Percentiles rank a stretch among this genome's conserved stretches.
These are phyloP conservation scores for Botryotinia globosa DNA, from an alignment of 2,329 filamentous ascomycete genomes.

Conservation along the genomic window DNA sequence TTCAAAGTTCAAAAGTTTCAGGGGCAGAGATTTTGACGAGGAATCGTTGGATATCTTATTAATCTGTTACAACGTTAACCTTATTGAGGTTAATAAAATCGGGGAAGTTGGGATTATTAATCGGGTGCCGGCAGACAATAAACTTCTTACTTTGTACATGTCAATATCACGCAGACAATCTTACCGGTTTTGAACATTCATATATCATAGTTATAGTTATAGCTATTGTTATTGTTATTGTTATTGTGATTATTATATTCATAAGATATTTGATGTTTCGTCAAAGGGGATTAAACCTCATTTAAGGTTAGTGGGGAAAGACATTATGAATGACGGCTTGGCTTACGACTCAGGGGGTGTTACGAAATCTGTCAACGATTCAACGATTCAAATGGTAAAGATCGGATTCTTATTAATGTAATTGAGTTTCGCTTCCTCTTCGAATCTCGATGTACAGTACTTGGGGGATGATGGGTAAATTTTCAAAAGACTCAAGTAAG, in stretches of 20 bases:
- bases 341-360: constrained; percentile 2
- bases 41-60: neutral
- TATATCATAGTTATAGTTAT: neutral
- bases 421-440: neutral
- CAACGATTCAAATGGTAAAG: neutral
- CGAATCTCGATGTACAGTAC: neutral
- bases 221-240: neutral
- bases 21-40: neutral
- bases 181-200: neutral
- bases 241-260: neutral
- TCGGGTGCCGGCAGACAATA: neutral
- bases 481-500: neutral
- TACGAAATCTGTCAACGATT: neutral
- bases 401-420: neutral
- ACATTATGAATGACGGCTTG: neutral
- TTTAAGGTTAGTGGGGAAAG: neutral
- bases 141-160: neutral
- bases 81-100: neutral
- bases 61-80: neutral
- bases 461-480: neutral
- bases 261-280: neutral
- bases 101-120: neutral
- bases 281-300: neutral
- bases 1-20: neutral
- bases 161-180: neutral